Evolutionary conservation across 2,329 filamentous ascomycete species (phyloP).

Genomic region (Colletotrichum sp.): DNA sequence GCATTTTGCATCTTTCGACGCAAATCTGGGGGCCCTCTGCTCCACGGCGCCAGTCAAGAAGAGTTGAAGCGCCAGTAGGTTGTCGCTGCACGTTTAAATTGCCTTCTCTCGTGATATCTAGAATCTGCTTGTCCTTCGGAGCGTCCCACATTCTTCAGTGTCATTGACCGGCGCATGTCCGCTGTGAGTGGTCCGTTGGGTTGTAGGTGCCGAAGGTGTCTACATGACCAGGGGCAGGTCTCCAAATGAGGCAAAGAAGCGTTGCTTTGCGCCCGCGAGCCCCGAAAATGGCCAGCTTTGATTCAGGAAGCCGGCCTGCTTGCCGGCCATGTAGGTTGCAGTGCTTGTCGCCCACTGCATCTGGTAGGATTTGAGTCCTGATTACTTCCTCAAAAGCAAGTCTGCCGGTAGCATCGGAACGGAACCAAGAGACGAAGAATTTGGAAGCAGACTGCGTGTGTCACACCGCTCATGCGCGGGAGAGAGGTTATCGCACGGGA

Average conservation of each 20-base stretch:
- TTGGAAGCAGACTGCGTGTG: background rate
- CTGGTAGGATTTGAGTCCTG: background rate
- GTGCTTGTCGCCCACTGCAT: background rate
- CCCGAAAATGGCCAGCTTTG: background rate
- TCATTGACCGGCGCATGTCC: background rate
- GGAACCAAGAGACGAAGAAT: background rate
- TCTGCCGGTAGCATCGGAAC: background rate
- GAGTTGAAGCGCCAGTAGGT: background rate
- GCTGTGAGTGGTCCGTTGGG: background rate
- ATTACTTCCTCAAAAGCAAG: background rate
- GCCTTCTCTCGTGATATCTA: background rate
- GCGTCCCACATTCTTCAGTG: background rate
- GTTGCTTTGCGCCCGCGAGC: background rate
- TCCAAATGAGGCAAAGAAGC: background rate
- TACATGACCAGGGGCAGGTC: background rate
- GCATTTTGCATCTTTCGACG: background rate
- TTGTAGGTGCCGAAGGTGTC: background rate
- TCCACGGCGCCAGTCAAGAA: background rate
- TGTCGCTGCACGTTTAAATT: slow-evolving; percentile 7
- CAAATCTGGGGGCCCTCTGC: background rate
- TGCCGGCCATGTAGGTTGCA: background rate
- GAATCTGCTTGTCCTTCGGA: background rate
- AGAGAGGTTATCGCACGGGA: background rate
- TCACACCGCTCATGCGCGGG: background rate
- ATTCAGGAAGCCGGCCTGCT: background rate